Conservation (phyloP, 2,329 filamentous ascomycete species). For the Ascochyta fabae region DNA sequence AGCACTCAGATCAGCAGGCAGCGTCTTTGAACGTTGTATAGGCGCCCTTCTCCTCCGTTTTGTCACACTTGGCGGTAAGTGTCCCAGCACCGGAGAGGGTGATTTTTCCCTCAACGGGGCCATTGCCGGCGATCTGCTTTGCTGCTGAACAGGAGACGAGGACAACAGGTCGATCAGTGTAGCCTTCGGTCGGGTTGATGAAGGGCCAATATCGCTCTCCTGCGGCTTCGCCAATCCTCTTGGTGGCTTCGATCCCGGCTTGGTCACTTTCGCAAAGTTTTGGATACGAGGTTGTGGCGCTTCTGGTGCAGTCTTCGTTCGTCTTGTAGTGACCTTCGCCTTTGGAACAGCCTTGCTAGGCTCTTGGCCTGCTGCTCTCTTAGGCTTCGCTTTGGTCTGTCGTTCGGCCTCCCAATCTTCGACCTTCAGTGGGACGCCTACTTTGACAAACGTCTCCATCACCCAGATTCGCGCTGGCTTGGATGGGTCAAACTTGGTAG, state of each 20-base stretch:
- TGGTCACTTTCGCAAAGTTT: conserved; percentile 45
- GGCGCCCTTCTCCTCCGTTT: conserved; percentile 39
- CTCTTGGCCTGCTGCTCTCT: conserved; percentile 29
- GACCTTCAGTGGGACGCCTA: conserved; percentile 70
- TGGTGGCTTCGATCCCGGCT: conserved; percentile 35
- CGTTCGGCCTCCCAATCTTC: conserved; percentile 65
- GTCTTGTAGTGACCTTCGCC: conserved; percentile 27
- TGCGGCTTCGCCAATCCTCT: conserved; percentile 31
- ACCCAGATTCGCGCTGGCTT: conserved; percentile 73
- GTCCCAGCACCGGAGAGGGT: conserved; percentile 26
- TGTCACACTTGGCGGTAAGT: conserved; percentile 39
- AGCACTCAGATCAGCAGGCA: conserved; percentile 26
- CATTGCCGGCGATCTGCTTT: background rate
- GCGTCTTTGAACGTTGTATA: conserved; percentile 45
- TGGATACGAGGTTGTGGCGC: conserved; percentile 35
- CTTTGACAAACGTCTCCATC: conserved; percentile 66
- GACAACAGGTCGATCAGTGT: conserved; percentile 38
- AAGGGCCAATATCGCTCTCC: background rate
- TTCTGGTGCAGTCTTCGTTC: conserved; percentile 28
- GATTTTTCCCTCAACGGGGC: conserved; percentile 21
- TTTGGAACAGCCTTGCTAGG: conserved; percentile 28
- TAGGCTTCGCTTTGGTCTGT: conserved; percentile 32
- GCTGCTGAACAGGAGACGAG: conserved; percentile 32
- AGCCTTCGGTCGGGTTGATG: background rate
- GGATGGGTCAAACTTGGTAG: conserved; percentile 67